These are phyloP conservation scores for Hypericum androsaemum DNA, from an alignment of 345 rosid genomes.

Conservation along the genomic window DNA sequence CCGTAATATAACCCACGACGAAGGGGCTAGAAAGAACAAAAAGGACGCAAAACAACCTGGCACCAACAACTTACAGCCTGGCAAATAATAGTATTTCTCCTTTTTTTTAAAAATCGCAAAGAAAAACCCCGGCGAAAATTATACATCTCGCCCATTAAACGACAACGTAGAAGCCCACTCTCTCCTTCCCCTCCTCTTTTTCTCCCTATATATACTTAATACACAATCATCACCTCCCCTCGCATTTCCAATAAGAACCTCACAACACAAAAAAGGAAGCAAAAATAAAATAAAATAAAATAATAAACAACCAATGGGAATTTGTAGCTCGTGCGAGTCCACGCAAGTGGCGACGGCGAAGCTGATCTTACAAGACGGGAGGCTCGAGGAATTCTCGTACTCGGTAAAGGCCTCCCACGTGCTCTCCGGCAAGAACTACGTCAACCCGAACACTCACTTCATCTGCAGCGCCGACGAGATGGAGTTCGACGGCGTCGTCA, in stretches of 20 bases:
- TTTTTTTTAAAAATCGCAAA: no score
- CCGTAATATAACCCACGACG: no score
- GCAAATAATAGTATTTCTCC: no score
- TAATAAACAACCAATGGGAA: slow-evolving; percentile 43
- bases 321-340: slow-evolving; percentile 73
- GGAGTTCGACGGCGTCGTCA: slow-evolving; percentile 76
- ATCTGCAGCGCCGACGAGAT: slow-evolving; percentile 92
- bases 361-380: slow-evolving; percentile 67
- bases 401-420: slow-evolving; percentile 72
- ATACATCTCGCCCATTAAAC: no score
- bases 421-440: slow-evolving; percentile 39
- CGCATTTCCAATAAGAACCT: neutral
- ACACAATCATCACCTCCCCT: no score
- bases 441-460: slow-evolving; percentile 39
- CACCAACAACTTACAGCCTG: no score
- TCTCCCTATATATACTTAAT: no score
- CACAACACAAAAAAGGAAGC: neutral
- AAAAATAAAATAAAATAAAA: neutral
- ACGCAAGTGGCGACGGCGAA: slow-evolving; percentile 67
- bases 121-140: no score
- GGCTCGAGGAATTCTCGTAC: slow-evolving; percentile 60
- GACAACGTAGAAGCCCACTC: no score
- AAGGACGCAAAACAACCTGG: no score
- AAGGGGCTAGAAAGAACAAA: no score
- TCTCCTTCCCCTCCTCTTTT: no score